Evolutionary conservation across 2,329 filamentous ascomycete species (phyloP).

Genomic region (Ceratocystis eucalypticola): DNA sequence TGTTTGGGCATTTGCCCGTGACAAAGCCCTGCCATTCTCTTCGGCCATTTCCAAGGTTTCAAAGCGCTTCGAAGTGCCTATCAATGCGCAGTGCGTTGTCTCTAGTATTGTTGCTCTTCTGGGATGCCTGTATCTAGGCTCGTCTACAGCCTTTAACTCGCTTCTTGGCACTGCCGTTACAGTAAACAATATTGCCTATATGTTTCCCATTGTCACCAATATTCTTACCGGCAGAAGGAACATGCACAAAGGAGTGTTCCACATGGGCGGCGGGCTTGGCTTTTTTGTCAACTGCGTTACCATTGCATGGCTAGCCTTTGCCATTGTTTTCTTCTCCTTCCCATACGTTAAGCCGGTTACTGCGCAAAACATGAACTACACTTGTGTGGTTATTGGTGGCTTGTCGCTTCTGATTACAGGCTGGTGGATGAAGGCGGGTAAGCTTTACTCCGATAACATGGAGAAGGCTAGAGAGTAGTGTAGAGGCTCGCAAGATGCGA

Average conservation of each 20-base stretch:
- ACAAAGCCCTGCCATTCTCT: conserved; percentile 31
- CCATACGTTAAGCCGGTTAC: conserved; percentile 30
- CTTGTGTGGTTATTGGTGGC: conserved; percentile 33
- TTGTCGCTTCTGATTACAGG: conserved; percentile 27
- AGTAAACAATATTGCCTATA: conserved; percentile 34
- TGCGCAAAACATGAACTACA: conserved; percentile 31
- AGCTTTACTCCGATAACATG: conserved; percentile 29
- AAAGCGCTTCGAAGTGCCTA: conserved; percentile 26
- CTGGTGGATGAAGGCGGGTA: conserved; percentile 34
- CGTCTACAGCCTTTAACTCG: conserved; percentile 33
- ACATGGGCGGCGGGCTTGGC: conserved; percentile 26
- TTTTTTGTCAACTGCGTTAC: conserved; percentile 28
- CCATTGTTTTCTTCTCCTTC: conserved; percentile 34
- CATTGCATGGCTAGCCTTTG: conserved; percentile 29
- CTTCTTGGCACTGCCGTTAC: conserved; percentile 29
- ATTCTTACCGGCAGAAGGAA: conserved; percentile 29
- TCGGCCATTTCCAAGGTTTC: conserved; percentile 29
- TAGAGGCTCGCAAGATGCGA: neutral
- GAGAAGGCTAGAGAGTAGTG: conserved; percentile 26
- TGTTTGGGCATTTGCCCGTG: conserved; percentile 34
- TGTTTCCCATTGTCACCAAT: conserved; percentile 34
- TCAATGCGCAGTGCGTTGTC: conserved; percentile 29
- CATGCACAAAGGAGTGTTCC: conserved; percentile 30
- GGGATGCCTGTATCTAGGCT: conserved; percentile 33
- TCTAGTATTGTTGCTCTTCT: conserved; percentile 28